Evolutionary conservation across 495 filamentous ascomycete genomes (phyloP), one percentile per base, ranked within the genome.

Genomic region (Aspergillus campestris): DNA sequence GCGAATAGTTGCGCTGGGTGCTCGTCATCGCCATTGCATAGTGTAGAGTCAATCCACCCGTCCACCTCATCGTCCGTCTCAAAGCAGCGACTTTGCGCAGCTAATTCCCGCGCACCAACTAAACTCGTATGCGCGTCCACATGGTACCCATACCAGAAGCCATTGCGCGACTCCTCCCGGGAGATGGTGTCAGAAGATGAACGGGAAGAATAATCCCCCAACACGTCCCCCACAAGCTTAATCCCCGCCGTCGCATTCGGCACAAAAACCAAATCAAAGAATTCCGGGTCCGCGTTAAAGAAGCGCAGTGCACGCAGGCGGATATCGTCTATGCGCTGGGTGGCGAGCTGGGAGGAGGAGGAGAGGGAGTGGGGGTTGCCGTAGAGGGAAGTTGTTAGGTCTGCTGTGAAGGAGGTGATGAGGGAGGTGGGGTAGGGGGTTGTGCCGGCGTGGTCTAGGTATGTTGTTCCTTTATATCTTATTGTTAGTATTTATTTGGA

Each of bases 281-380:
- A 74, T 24, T 79, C 77, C 2, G 89, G 88, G 51, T 88, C 79
- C 3, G 90, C 91, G 38, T 88, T 82, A 66, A 95, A 92, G 60
- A 94, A 87, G 7, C 71, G 73, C 11, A 96, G 72, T 9, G 84
- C 73, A 8, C 80, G 72, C 5, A 88, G 66, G 31, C 91, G 79
- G 45, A 85, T 69, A 58, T 90, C 80, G 42, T 95, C 89, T 36
- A 91, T 79, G 12, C 84, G 70, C 10, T 74, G 71, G 0, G 82
- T 85, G 0, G 90, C 83, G 7, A 78, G 69, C 55, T 91, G 86
- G 0, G 91, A 94, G 0, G 90, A 85, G 5, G 75, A 62, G 1
- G 89, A 95, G 52, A 79, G 81, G 1, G 90, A 95, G 59, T 97
- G 91, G 1, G 91, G 89, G 52, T 97, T 97, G 8, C 91, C 91